Evolutionary conservation across 805 yeast genomes (phyloP).

Genomic region (Clavispora vitiphila): DNA sequence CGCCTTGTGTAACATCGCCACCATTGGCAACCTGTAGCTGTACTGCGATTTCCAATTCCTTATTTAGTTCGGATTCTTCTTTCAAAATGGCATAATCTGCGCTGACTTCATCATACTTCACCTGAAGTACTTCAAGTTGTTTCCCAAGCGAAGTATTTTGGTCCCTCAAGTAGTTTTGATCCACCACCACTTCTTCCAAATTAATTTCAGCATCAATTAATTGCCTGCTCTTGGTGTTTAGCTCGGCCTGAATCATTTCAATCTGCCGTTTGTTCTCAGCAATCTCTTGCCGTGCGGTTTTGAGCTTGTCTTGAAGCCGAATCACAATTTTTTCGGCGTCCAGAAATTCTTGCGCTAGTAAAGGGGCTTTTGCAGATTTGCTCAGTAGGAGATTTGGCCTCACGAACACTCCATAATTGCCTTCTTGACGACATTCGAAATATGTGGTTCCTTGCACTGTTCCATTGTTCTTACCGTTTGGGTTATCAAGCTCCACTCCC

Average conservation of each 20-base stretch:
- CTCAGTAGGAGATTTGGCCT: conserved; percentile 25
- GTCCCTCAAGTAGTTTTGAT: conserved; percentile 39
- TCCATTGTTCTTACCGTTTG: conserved; percentile 48
- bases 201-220: conserved; percentile 15
- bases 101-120: conserved; percentile 24
- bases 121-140: conserved; percentile 21
- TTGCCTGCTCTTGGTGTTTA: conserved; percentile 2
- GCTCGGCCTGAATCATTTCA: conserved; percentile 9
- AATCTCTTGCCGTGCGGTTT: conserved; percentile 24
- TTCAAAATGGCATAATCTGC: conserved; percentile 27
- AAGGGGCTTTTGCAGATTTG: too few species aligned
- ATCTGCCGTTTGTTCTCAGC: conserved; percentile 17
- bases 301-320: conserved; percentile 44
- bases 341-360: background rate
- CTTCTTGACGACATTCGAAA: conserved; percentile 31
- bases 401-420: conserved; percentile 46
- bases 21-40: conserved; percentile 13
- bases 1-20: conserved; percentile 8
- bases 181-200: conserved; percentile 34
- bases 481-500: conserved; percentile 41
- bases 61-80: conserved; percentile 34
- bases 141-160: conserved; percentile 24
- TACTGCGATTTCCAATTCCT: conserved; percentile 32
- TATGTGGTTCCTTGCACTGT: conserved; percentile 40
- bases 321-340: conserved; percentile 26